Percentiles rank a stretch among this genome's conserved stretches.
Conservation (phyloP, 345 rosid species). For the Citropsis articulata region DNA sequence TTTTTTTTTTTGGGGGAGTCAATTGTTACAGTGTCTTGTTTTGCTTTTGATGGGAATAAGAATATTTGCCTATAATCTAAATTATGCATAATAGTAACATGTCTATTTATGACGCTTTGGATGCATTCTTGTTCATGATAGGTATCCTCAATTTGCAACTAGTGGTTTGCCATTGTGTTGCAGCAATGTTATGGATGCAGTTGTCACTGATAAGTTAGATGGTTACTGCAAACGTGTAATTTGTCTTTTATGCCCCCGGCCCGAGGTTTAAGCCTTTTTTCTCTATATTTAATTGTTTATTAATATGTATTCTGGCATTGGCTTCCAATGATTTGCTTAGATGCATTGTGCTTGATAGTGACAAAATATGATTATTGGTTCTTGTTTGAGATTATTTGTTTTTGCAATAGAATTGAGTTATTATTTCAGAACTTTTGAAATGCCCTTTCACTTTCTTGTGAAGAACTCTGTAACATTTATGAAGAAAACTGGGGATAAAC, state of each 20-base stretch:
- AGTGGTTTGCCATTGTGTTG: background rate
- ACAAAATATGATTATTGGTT: background rate
- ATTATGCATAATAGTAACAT: too few relatives aligned
- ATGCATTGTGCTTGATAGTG: too few relatives aligned
- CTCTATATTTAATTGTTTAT: background rate
- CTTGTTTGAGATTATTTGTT: background rate
- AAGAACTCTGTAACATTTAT: background rate
- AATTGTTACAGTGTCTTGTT: background rate
- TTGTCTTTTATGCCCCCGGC: background rate
- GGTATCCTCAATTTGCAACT: too few relatives aligned
- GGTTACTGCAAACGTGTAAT: background rate
- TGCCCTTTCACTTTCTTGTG: background rate
- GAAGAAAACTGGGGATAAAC: background rate
- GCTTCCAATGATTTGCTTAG: background rate
- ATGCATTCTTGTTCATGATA: background rate
- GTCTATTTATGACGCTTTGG: background rate
- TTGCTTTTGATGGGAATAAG: background rate
- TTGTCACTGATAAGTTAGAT: background rate
- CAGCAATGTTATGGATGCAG: background rate
- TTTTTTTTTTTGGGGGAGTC: background rate
- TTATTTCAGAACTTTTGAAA: background rate
- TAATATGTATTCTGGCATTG: background rate
- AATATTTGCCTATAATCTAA: background rate
- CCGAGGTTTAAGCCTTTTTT: too few relatives aligned
- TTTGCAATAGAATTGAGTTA: background rate